Evolutionary conservation across 768 basidiomycete species (phyloP).

Genomic region (Xerocomellus intermedius): DNA sequence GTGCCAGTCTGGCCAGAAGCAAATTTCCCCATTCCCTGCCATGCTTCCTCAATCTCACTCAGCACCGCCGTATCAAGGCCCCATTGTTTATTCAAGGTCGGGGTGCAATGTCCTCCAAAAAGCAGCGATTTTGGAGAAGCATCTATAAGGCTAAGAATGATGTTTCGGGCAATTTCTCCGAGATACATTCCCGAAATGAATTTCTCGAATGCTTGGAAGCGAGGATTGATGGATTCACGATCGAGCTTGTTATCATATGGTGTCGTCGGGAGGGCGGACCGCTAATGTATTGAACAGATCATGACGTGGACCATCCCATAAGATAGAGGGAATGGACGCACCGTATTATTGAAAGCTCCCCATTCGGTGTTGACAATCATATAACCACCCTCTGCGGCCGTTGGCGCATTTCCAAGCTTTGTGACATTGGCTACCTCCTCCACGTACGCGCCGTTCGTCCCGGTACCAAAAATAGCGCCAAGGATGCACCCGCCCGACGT

Average conservation of each 20-base stretch:
- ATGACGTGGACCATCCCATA: not conserved
- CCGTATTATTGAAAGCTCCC: slow-evolving; percentile 96
- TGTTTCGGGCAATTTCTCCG: slow-evolving; percentile 87
- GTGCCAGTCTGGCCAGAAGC: slow-evolving; percentile 20
- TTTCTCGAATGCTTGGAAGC: slow-evolving; percentile 94
- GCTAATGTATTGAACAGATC: slow-evolving; percentile 40
- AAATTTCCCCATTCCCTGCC: slow-evolving; percentile 47
- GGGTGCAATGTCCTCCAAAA: slow-evolving; percentile 77
- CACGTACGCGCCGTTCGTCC: slow-evolving; percentile 97
- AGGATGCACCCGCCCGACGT: slow-evolving; percentile 88
- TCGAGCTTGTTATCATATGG: slow-evolving; percentile 91
- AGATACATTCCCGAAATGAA: slow-evolving; percentile 99
- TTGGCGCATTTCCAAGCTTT: slow-evolving; percentile 71
- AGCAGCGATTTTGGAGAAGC: slow-evolving; percentile 68
- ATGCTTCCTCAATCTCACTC: slow-evolving; percentile 78
- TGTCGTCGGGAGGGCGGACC: slow-evolving; percentile 81
- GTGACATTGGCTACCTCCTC: slow-evolving; percentile 82
- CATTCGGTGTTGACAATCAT: slow-evolving; percentile 99
- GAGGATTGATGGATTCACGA: slow-evolving; percentile 91
- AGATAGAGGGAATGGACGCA: slow-evolving; percentile 36
- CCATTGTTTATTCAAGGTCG: slow-evolving; percentile 81
- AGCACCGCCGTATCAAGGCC: slow-evolving; percentile 94
- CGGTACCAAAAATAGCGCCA: slow-evolving; percentile 94
- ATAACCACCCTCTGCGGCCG: slow-evolving; percentile 57
- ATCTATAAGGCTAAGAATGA: slow-evolving; percentile 80